A percentile compares a stretch with the other conserved stretches of the same genome.
These are phyloP conservation scores for Purshia tridentata DNA, from an alignment of 306 rosid species.

Conservation along the genomic window DNA sequence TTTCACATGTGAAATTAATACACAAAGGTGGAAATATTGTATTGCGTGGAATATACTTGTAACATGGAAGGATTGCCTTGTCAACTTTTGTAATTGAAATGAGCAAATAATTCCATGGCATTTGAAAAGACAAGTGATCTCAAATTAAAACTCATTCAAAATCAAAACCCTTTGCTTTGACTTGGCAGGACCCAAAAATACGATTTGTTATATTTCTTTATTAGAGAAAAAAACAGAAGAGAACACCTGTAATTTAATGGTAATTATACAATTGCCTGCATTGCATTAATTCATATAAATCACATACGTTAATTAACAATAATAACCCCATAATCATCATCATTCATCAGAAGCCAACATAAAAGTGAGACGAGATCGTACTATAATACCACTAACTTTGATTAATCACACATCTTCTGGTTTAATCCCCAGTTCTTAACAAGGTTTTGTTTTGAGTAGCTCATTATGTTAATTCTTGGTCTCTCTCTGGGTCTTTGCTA, in stretches of 20 bases:
- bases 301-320: background rate
- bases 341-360: constrained; percentile 9
- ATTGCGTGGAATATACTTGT: no score
- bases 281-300: background rate
- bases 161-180: background rate
- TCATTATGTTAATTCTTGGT: no score
- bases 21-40: no score
- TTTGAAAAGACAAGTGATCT: background rate
- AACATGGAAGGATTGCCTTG: no score
- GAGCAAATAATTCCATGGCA: no score
- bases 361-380: background rate
- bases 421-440: background rate
- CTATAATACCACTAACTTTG: background rate
- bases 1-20: background rate
- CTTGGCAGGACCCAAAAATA: background rate
- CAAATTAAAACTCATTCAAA: background rate
- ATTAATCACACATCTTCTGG: constrained; percentile 7
- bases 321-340: background rate
- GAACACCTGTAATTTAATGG: background rate
- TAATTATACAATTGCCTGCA: background rate
- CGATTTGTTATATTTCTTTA: background rate
- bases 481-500: background rate
- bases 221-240: background rate
- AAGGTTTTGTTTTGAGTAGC: no score
- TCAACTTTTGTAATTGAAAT: no score